Base-by-base conservation (phyloP, 768 basidiomycete genomes). In the Kwoniella pini region DNA sequence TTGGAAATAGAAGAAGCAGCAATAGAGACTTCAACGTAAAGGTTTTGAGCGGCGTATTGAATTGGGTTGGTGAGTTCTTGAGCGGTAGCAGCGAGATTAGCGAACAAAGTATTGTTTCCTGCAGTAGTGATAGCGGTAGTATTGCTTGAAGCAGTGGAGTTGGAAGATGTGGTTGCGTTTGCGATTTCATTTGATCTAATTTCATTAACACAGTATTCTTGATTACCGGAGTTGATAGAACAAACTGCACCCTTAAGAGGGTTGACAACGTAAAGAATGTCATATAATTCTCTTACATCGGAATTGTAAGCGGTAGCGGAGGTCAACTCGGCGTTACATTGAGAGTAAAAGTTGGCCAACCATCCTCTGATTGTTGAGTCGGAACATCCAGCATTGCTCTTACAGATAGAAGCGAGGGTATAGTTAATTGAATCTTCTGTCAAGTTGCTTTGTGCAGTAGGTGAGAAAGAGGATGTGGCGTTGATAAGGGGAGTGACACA, bases 191-290 rank as follows among this genome's bases (percentile, higher is more conserved):
- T 76, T 4, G 60, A 45, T 1, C 60, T 51, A 31, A 85, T 79
- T 28, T 84, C 69, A 57, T 83, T 77, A 27, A 85, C 83, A 73
- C 95, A 98, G 80, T 83, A 96, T 24, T 70, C 73, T 38, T 82
- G 80, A 30, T 85, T 87, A 46, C 70, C 80, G 70, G 86, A 85
- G 70, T 88, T 85, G 82, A 90, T 89, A 45, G 87, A 67, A 80
- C 94, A 97, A 28, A 90, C 74, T 26, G 91, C 87, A 5, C 75
- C 66, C 62, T 80, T 80, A 74, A 95, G 75, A 7, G 93, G 91
- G 11, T 74, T 63, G 44, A 94, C 64, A 60, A 82, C 65, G 81
- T 91, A 99, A 27, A 97, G 80, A 28, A 85, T 80, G 74, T 97
- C 94, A 80, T 98, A 99, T 1, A 84, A 79, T 26, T 78, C 68